Percentiles rank a stretch among this genome's conserved stretches.
These are phyloP conservation scores for Glycyrrhiza uralensis DNA, from an alignment of 306 rosid species.

Conservation along the genomic window DNA sequence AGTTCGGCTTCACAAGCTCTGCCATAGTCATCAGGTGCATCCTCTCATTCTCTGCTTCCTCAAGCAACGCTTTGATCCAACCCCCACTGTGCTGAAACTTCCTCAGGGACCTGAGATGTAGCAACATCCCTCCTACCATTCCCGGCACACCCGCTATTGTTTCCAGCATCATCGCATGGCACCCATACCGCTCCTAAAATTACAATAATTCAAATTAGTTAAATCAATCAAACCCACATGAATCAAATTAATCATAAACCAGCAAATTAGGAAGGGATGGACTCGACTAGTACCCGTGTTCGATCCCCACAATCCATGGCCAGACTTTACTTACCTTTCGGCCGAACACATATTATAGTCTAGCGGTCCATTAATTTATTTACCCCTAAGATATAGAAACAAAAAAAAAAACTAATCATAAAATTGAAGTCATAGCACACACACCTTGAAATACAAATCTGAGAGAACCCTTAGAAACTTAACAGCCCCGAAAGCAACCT, in stretches of 20 bases:
- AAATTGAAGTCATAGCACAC: no score
- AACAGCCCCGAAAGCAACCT: conserved; percentile 55
- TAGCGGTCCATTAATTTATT: no score
- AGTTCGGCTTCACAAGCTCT: conserved; percentile 67
- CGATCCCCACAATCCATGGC: no score
- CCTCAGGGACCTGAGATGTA: conserved; percentile 62
- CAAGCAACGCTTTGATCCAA: conserved; percentile 77
- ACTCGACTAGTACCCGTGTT: no score
- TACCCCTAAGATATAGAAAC: no score
- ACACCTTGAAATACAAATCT: conserved; percentile 72
- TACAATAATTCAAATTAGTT: background rate
- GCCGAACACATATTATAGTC: no score
- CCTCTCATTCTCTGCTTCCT: conserved; percentile 87
- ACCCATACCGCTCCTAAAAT: conserved; percentile 68
- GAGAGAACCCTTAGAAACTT: conserved; percentile 67
- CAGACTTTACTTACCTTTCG: no score
- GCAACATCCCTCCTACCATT: conserved; percentile 79
- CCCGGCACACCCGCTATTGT: conserved; percentile 82
- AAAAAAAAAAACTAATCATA: no score
- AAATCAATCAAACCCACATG: background rate
- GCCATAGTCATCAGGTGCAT: conserved; percentile 86
- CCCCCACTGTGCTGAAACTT: conserved; percentile 70
- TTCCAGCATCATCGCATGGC: conserved; percentile 87
- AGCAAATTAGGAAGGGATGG: no score
- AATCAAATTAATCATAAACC: background rate